Conservation (phyloP, 1,139 yeast genomes). For the Saccharomyces hybrid region DNA sequence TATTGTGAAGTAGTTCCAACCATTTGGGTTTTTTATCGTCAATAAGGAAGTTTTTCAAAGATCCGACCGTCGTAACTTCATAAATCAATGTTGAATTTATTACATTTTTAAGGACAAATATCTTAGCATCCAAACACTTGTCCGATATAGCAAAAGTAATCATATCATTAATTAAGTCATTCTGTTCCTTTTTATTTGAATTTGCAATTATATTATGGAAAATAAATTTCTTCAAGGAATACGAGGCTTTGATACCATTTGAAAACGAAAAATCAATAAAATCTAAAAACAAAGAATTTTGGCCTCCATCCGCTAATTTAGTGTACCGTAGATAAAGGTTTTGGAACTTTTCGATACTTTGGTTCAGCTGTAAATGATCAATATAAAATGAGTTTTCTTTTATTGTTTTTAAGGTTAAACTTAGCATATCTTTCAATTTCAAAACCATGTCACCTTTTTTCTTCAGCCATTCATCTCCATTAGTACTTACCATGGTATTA, state of each 20-base stretch:
- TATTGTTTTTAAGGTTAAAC: conserved; percentile 20
- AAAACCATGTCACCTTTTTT: conserved; percentile 38
- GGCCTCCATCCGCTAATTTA: conserved; percentile 32
- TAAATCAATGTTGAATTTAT: conserved; percentile 59
- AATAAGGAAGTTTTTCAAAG: conserved; percentile 43
- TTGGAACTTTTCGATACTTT: conserved; percentile 59
- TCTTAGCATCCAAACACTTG: conserved; percentile 46
- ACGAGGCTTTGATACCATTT: conserved; percentile 32
- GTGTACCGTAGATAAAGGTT: conserved; percentile 44
- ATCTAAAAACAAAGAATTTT: conserved; percentile 38
- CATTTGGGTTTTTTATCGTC: conserved; percentile 41
- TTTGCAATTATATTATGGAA: conserved; percentile 51
- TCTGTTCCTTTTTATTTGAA: conserved; percentile 40
- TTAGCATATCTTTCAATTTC: conserved; percentile 26
- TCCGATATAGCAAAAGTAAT: conserved; percentile 42
- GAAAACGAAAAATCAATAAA: conserved; percentile 31
- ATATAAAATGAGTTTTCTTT: conserved; percentile 24
- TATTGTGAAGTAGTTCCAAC: conserved; percentile 53
- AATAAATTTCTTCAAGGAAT: conserved; percentile 48
- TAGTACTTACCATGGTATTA: conserved; percentile 40
- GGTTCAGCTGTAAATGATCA: conserved; percentile 63
- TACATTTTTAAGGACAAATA: conserved; percentile 54
- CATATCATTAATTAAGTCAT: conserved; percentile 45
- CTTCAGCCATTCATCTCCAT: conserved; percentile 57
- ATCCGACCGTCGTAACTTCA: conserved; percentile 48